Evolutionary conservation across 78 protist species (phyloP).

Genomic region (Polysphondylium violaceum): DNA sequence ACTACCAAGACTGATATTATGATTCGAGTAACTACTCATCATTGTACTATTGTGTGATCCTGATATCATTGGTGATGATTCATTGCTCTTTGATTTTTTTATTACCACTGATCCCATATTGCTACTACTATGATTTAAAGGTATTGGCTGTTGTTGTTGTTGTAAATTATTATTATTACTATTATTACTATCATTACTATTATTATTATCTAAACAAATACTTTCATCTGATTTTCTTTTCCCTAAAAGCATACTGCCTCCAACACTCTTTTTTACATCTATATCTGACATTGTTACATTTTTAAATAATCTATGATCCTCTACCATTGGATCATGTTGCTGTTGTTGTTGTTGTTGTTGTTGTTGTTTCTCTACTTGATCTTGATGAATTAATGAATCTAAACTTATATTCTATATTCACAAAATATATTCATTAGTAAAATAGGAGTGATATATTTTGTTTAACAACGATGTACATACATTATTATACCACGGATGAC

Average conservation of each 20-base stretch:
- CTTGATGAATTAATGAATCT: conserved; percentile 27
- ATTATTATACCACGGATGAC: conserved; percentile 73
- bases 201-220: background rate
- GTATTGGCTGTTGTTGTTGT: background rate
- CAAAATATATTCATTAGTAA: background rate
- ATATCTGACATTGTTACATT: background rate
- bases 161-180: background rate
- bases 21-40: too few species aligned
- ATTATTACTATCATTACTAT: background rate
- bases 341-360: background rate
- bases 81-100: conserved; percentile 24
- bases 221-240: conserved; percentile 65
- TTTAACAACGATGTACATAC: background rate
- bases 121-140: background rate
- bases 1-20: background rate
- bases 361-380: background rate
- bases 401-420: conserved; percentile 11
- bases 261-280: background rate
- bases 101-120: too few species aligned
- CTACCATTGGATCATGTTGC: too few species aligned
- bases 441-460: background rate
- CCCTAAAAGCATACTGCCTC: conserved; percentile 12
- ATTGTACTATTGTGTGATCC: background rate
- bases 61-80: background rate
- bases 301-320: background rate